These are phyloP conservation scores for Vicia sativa DNA, from an alignment of 306 rosid genomes.

Conservation along the genomic window DNA sequence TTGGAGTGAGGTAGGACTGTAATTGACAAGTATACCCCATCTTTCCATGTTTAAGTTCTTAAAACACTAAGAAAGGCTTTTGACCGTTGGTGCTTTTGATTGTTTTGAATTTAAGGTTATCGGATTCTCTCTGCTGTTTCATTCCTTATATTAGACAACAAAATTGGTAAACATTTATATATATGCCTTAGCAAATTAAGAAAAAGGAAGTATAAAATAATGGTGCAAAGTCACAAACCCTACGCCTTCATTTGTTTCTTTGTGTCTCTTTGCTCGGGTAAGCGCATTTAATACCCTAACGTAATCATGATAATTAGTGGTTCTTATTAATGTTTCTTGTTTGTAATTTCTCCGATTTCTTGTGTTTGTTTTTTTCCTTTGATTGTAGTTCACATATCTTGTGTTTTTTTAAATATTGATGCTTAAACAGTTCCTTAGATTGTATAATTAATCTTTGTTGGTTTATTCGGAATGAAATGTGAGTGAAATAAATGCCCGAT, in stretches of 20 bases:
- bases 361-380: conserved; percentile 15
- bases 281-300: not conserved
- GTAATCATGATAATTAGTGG: not conserved
- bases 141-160: not conserved
- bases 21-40: not conserved
- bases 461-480: conserved; percentile 21
- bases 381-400: conserved; percentile 8
- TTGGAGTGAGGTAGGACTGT: conserved; percentile 1
- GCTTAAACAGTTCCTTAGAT: conserved; percentile 4
- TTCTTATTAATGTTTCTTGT: not conserved
- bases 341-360: conserved; percentile 6
- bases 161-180: conserved; percentile 8
- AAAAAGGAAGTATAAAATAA: not conserved
- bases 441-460: conserved; percentile 11
- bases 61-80: not conserved
- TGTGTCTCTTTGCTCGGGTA: conserved; percentile 1
- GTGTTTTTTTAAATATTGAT: not conserved
- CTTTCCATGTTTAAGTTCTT: conserved; percentile 25
- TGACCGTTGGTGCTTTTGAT: not conserved
- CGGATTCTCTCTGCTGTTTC: not conserved
- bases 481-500: not conserved
- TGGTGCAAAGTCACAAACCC: conserved; percentile 23
- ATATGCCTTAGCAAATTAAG: not conserved
- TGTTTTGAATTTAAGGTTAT: not conserved
- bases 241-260: not conserved